Conservation (phyloP, 2,329 filamentous ascomycete genomes). For the Diaporthe vexans region DNA sequence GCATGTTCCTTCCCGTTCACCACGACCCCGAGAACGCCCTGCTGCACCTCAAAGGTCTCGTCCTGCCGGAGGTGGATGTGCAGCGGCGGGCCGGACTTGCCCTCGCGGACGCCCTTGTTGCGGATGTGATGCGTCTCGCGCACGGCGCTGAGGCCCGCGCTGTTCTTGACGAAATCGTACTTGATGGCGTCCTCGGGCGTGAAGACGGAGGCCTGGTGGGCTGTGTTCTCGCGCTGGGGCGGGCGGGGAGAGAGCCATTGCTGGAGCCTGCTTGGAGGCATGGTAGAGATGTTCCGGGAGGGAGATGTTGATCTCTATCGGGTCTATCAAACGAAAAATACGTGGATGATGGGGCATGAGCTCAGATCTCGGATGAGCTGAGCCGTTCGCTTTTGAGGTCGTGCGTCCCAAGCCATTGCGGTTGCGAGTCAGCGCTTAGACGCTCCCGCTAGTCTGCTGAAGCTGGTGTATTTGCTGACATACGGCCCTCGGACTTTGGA, state of each 20-base stretch:
- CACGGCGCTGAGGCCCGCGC: background rate
- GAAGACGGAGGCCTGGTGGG: conserved; percentile 2
- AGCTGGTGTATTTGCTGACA: background rate
- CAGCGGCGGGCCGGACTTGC: conserved; percentile 37
- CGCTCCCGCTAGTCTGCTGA: background rate
- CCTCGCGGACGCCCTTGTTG: conserved; percentile 19
- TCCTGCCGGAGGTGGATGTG: conserved; percentile 38
- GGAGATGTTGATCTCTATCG: background rate
- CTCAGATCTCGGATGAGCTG: background rate
- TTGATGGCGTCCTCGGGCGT: conserved; percentile 2
- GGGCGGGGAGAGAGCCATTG: conserved; percentile 39
- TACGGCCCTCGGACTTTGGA: background rate
- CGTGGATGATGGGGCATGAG: background rate
- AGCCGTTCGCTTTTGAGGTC: background rate
- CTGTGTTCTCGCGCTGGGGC: conserved; percentile 28
- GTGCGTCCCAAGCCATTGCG: background rate
- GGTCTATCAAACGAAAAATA: background rate
- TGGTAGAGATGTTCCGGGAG: background rate
- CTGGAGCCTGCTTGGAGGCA: conserved; percentile 24
- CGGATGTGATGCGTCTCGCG: conserved; percentile 34
- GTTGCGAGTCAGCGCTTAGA: background rate
- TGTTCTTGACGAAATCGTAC: conserved; percentile 25
- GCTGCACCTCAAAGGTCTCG: conserved; percentile 38
- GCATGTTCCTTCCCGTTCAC: conserved; percentile 30
- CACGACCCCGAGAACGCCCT: conserved; percentile 35